Conservation (phyloP, 331 rosid genomes). For the Malus hybrid region DNA sequence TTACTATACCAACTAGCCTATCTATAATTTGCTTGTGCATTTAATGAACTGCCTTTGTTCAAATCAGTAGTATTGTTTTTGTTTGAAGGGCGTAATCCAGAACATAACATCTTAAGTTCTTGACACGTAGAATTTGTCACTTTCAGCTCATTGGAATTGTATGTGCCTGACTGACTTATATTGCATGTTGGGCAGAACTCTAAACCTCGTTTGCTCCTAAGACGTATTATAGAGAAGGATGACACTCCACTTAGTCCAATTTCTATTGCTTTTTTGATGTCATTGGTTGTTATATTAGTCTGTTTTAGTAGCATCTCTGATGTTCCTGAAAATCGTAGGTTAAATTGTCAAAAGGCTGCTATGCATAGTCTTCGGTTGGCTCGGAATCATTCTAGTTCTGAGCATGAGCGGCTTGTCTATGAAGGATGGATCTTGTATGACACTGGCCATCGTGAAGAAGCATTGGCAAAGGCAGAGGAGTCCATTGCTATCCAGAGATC, state of each 20-base stretch:
- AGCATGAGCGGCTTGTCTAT: constrained; percentile 74
- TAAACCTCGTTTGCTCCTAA: neutral
- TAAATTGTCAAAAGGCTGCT: constrained; percentile 83
- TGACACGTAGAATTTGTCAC: neutral
- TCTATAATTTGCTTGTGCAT: neutral
- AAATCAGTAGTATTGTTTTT: neutral
- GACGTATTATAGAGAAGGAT: neutral
- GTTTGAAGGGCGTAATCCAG: neutral
- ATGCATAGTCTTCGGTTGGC: constrained; percentile 79
- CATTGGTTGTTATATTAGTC: neutral
- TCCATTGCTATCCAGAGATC: constrained; percentile 81
- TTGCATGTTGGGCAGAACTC: neutral
- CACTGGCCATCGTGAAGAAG: constrained; percentile 57
- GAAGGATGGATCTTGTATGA: constrained; percentile 66
- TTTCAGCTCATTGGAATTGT: neutral
- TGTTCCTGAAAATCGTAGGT: constrained; percentile 38
- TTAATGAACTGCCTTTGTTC: neutral
- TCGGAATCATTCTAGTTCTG: constrained; percentile 60
- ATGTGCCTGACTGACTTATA: neutral
- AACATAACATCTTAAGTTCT: neutral
- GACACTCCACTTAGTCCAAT: neutral
- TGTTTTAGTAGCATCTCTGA: constrained; percentile 7
- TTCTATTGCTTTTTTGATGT: neutral
- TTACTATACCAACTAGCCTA: neutral
- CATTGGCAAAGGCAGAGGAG: constrained; percentile 75